Conservation (phyloP, 1,284 basidiomycete species). For the Leucoagaricus sp. region DNA sequence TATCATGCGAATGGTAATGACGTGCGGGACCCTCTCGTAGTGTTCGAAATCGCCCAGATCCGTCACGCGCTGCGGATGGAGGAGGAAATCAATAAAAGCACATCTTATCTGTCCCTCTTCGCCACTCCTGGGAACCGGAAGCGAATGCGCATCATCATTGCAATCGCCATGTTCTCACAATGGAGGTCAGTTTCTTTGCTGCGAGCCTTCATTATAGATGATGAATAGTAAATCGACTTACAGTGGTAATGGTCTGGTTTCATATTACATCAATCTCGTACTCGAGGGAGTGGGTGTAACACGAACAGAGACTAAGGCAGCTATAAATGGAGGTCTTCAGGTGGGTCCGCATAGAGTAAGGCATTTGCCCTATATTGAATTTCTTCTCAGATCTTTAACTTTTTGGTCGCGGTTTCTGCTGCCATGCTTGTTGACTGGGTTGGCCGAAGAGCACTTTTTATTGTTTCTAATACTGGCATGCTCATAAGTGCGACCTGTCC, state of each 20-base stretch:
- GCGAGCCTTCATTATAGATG: no score
- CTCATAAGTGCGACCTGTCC: constrained; percentile 56
- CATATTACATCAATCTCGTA: constrained; percentile 66
- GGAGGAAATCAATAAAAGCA: constrained; percentile 47
- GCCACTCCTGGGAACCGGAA: constrained; percentile 59
- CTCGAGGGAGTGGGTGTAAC: constrained; percentile 61
- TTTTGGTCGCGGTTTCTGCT: constrained; percentile 52
- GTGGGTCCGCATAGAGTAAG: constrained; percentile 27
- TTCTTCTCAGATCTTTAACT: constrained; percentile 48
- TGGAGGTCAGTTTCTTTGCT: constrained; percentile 54
- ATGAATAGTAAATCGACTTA: no score
- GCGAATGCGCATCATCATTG: constrained; percentile 58
- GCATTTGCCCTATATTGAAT: not conserved
- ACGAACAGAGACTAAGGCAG: constrained; percentile 51
- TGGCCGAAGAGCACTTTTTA: constrained; percentile 63
- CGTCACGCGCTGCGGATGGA: constrained; percentile 62
- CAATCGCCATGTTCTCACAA: constrained; percentile 61
- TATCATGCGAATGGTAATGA: constrained; percentile 61
- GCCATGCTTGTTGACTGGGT: constrained; percentile 60
- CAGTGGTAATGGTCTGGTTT: constrained; percentile 67
- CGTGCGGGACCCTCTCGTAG: constrained; percentile 54
- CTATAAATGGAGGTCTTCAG: constrained; percentile 65
- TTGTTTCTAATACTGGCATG: constrained; percentile 68
- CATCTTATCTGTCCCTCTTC: constrained; percentile 53
- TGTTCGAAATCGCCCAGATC: constrained; percentile 64